phyloP scores from a whole-genome alignment of 1,284 basidiomycete species.

The Boletellus sp. region DNA sequence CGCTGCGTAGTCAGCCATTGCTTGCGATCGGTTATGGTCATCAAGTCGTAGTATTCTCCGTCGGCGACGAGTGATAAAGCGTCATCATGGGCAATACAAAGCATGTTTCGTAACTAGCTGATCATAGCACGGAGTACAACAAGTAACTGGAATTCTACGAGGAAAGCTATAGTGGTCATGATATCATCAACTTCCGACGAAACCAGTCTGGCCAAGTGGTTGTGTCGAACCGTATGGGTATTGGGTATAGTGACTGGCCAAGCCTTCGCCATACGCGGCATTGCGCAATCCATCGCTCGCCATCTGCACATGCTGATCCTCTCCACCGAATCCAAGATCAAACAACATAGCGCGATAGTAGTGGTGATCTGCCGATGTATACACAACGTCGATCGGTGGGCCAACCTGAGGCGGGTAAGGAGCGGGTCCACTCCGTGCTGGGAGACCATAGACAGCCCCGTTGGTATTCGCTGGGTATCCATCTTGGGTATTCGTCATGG shows the following conservation, averaged over 20 bases:
- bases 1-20: conserved; percentile 51
- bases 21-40: conserved; percentile 64
- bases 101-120: conserved; percentile 13
- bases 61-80: conserved; percentile 41
- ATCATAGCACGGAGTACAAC: conserved; percentile 8
- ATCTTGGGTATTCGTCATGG: conserved; percentile 19
- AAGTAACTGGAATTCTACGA: conserved; percentile 6
- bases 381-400: conserved; percentile 15
- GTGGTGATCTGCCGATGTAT: conserved; percentile 50
- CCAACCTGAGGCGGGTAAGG: conserved; percentile 16
- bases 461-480: conserved; percentile 15
- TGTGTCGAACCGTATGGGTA: conserved; percentile 32
- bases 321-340: conserved; percentile 59
- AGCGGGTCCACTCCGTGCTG: conserved; percentile 14
- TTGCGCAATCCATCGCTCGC: conserved; percentile 25
- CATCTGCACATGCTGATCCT: conserved; percentile 31
- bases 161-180: not conserved
- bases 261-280: conserved; percentile 22
- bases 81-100: conserved; percentile 16
- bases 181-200: conserved; percentile 21
- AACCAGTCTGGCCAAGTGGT: conserved; percentile 21
- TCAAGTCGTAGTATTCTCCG: conserved; percentile 48
- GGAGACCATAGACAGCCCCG: conserved; percentile 16
- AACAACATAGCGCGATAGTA: conserved; percentile 72
- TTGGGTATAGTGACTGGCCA: conserved; percentile 30